These are phyloP conservation scores for Cardamine resedifolia DNA, from an alignment of 345 rosid species.

Conservation along the genomic window DNA sequence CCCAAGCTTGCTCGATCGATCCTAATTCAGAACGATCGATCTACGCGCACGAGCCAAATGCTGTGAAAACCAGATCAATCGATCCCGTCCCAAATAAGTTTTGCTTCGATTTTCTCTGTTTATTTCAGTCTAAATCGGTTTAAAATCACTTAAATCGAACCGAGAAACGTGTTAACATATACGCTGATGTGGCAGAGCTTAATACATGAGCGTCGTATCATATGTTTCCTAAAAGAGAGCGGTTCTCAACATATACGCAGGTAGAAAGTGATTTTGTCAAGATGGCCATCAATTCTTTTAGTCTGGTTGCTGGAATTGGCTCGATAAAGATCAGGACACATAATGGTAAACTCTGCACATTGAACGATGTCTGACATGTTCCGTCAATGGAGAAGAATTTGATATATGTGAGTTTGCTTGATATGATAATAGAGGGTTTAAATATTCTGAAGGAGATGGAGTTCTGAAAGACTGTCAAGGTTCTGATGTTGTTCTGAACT, in stretches of 20 bases:
- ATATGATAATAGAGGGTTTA: not conserved
- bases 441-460: not conserved
- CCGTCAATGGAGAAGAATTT: not conserved
- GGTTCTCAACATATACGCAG: not conserved
- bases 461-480: not conserved
- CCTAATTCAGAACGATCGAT: no score
- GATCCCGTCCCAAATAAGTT: no score
- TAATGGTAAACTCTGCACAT: not conserved
- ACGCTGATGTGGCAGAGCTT: no score
- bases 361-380: not conserved
- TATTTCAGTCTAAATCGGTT: no score
- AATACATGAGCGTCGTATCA: not conserved
- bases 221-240: constrained; percentile 14
- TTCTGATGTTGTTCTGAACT: not conserved
- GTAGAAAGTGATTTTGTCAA: not conserved
- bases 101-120: no score
- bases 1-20: no score
- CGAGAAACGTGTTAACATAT: no score
- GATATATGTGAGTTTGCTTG: not conserved
- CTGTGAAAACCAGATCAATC: no score
- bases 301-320: not conserved
- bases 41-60: no score
- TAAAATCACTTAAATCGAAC: no score
- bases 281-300: no score
- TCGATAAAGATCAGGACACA: not conserved